These are phyloP conservation scores for Flammula alnicola DNA, from an alignment of 1,284 basidiomycete genomes.

Conservation along the genomic window DNA sequence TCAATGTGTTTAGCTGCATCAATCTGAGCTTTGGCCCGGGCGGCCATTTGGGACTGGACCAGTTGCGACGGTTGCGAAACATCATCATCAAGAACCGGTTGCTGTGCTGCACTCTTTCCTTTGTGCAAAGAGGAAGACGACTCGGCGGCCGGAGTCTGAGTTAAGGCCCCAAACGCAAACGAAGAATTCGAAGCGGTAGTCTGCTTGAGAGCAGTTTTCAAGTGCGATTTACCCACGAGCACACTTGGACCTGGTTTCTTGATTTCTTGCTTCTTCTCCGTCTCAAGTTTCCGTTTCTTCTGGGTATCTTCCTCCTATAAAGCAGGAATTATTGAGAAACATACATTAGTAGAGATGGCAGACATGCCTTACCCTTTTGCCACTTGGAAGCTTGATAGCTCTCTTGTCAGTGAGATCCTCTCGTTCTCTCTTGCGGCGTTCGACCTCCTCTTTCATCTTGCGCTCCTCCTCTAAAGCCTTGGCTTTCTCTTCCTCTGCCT, in stretches of 20 bases:
- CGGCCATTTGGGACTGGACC: constrained; percentile 71
- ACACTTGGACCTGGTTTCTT: constrained; percentile 56
- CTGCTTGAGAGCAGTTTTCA: constrained; percentile 39
- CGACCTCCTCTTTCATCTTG: constrained; percentile 70
- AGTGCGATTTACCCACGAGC: constrained; percentile 35
- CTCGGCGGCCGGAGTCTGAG: constrained; percentile 27
- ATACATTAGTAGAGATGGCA: background rate
- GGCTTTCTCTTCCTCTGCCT: constrained; percentile 78
- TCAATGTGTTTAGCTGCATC: constrained; percentile 58
- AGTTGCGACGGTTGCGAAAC: constrained; percentile 61
- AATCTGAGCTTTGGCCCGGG: constrained; percentile 66
- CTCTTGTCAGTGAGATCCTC: constrained; percentile 76
- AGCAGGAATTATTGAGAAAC: background rate
- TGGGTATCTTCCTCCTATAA: constrained; percentile 62
- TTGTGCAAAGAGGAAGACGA: constrained; percentile 37
- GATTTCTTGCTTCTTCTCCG: constrained; percentile 59
- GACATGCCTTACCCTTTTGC: constrained; percentile 57
- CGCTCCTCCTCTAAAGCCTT: constrained; percentile 68
- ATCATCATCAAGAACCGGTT: constrained; percentile 47
- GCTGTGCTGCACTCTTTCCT: constrained; percentile 43
- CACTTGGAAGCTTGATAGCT: constrained; percentile 42
- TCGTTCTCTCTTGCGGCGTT: constrained; percentile 73
- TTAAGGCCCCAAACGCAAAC: constrained; percentile 37
- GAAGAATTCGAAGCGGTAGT: constrained; percentile 36
- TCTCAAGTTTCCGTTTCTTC: constrained; percentile 74